Conservation (phyloP, 768 basidiomycete species). For the Tricholoma sp. region DNA sequence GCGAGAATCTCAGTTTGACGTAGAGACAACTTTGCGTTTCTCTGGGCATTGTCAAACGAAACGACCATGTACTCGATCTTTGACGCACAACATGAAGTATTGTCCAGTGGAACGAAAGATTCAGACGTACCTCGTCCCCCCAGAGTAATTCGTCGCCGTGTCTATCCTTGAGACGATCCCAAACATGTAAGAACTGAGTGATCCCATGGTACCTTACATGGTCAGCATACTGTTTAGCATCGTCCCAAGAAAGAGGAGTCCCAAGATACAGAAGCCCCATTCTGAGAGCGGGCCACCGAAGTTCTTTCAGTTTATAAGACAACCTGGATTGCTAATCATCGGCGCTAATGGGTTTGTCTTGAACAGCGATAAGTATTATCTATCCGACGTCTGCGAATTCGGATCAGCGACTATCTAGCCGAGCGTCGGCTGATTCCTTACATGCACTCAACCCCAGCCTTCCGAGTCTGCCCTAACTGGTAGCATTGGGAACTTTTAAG, state of each 20-base stretch:
- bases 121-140: slow-evolving; percentile 89
- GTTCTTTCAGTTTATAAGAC: no score
- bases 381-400: no score
- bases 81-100: slow-evolving; percentile 11
- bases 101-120: not conserved
- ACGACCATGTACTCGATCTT: slow-evolving; percentile 98
- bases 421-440: no score
- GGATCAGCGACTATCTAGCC: no score
- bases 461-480: no score
- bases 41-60: slow-evolving; percentile 69
- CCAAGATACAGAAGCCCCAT: slow-evolving; percentile 96
- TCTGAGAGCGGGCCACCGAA: not conserved
- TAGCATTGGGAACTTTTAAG: no score
- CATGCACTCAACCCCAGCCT: no score
- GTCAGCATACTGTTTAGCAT: slow-evolving; percentile 81
- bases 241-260: slow-evolving; percentile 88
- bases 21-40: slow-evolving; percentile 86
- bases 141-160: slow-evolving; percentile 90
- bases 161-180: slow-evolving; percentile 88
- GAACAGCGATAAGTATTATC: no score
- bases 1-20: slow-evolving; percentile 91
- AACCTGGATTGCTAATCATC: slow-evolving; percentile 26
- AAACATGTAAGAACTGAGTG: slow-evolving; percentile 89
- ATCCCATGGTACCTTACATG: slow-evolving; percentile 93
- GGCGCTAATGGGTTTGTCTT: slow-evolving; percentile 11